These are phyloP conservation scores for Fusarium sp. DNA, from an alignment of 2,329 filamentous ascomycete genomes.

Conservation along the genomic window DNA sequence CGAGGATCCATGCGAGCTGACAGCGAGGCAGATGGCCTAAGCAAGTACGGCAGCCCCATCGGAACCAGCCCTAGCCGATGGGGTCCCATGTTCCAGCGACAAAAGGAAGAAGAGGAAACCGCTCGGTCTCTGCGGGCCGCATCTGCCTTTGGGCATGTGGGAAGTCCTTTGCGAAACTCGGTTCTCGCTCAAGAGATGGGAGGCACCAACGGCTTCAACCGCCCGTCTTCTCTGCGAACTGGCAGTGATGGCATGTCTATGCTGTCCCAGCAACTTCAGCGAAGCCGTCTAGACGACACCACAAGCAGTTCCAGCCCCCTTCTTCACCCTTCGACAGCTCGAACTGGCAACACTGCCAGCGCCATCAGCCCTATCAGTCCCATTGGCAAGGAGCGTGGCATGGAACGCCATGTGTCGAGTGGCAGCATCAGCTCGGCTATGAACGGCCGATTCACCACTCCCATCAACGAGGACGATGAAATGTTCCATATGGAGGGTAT, in stretches of 20 bases:
- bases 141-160: slow-evolving; percentile 72
- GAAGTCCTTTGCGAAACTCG: slow-evolving; percentile 71
- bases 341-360: slow-evolving; percentile 49
- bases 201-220: slow-evolving; percentile 51
- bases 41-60: slow-evolving; percentile 69
- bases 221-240: slow-evolving; percentile 52
- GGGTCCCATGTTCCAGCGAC: slow-evolving; percentile 68
- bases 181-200: slow-evolving; percentile 65
- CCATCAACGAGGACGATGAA: slow-evolving; percentile 71
- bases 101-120: slow-evolving; percentile 65
- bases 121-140: slow-evolving; percentile 49
- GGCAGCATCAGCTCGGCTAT: slow-evolving; percentile 64
- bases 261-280: slow-evolving; percentile 69
- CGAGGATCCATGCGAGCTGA: slow-evolving; percentile 67
- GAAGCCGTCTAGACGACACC: slow-evolving; percentile 63
- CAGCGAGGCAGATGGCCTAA: slow-evolving; percentile 60
- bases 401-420: slow-evolving; percentile 68
- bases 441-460: slow-evolving; percentile 68
- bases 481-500: slow-evolving; percentile 70
- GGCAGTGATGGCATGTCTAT: slow-evolving; percentile 64
- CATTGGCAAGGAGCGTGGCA: slow-evolving; percentile 54
- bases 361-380: slow-evolving; percentile 52
- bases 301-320: slow-evolving; percentile 56
- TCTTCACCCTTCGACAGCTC: slow-evolving; percentile 60
- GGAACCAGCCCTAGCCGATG: slow-evolving; percentile 68